Conservation (phyloP, 1,284 basidiomycete species). For the Rhodotorula sp. region DNA sequence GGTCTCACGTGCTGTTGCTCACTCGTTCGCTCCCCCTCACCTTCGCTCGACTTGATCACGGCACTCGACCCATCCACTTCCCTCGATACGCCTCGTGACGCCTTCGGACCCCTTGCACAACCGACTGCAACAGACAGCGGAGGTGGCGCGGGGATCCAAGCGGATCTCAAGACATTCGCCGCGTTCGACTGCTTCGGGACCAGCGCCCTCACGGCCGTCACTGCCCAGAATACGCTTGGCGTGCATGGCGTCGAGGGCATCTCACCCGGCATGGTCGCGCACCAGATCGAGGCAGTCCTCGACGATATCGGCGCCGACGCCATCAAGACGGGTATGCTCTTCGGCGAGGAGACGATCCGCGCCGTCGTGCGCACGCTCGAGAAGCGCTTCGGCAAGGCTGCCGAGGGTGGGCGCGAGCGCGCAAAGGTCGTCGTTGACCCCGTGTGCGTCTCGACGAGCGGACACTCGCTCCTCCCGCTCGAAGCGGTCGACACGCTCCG, state of each 20-base stretch:
- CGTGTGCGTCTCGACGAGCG: slow-evolving; percentile 90
- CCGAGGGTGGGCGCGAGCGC: slow-evolving; percentile 1
- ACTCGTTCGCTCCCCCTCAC: background rate
- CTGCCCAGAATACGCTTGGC: slow-evolving; percentile 86
- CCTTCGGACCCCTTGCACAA: background rate
- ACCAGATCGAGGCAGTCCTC: slow-evolving; percentile 71
- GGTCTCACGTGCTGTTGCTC: too few relatives aligned
- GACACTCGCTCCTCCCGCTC: slow-evolving; percentile 72
- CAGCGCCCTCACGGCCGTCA: slow-evolving; percentile 84
- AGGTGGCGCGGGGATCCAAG: slow-evolving; percentile 62
- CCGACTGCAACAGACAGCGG: slow-evolving; percentile 61
- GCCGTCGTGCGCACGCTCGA: slow-evolving; percentile 47
- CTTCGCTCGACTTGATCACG: background rate
- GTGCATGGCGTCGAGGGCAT: slow-evolving; percentile 68
- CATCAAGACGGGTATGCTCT: slow-evolving; percentile 90
- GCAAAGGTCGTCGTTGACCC: slow-evolving; percentile 73
- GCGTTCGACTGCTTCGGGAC: slow-evolving; percentile 73
- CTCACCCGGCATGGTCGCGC: slow-evolving; percentile 46
- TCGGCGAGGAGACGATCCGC: slow-evolving; percentile 53
- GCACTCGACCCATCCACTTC: background rate
- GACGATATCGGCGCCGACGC: slow-evolving; percentile 71
- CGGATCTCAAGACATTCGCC: slow-evolving; percentile 70
- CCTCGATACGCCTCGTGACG: background rate
- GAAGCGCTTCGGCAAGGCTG: slow-evolving; percentile 3
- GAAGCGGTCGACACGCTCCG: slow-evolving; percentile 67